Base-by-base conservation (phyloP, 805 yeast species). In the Saccharomyces jurei region DNA sequence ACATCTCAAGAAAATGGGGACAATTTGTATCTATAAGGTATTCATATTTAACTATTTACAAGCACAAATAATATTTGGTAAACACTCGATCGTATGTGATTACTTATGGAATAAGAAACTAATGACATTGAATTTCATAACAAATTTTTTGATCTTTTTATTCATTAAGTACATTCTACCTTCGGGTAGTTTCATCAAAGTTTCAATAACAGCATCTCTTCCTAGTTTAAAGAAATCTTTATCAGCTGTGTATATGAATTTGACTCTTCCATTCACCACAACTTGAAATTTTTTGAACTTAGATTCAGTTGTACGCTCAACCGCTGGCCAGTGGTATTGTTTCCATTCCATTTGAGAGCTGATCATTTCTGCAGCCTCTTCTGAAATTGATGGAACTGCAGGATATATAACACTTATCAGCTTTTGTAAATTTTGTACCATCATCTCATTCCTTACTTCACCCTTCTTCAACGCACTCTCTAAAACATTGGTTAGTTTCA, bases 301-400 rank as follows among this genome's bases (percentile, higher is more conserved):
- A 0, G 82, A 71, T 41, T 71, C 77, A 28, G 63, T 64, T 2
- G 67, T 54, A 1, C 69, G 67, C 56, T 76, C 77, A 0, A 69
- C 52, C 6, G 63, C 63, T 0, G 98, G 98, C 87, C 91, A 92
- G n/a, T 65, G 68, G 55, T 82, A 74, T 4, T 53, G 67, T 50
- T 54, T 54, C 65, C 62, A 66, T 5, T 52, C 41, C 55, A 57
- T 44, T 4, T 46, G 60, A 41, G 5, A 55, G 28, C 50, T 58
- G 2, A 83, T 62, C 2, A 65, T 59, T 56, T 85, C 89, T 83
- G 92, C 84, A 26, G 87, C 77, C 68, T 92, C 98, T 62, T 92
- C 98, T 0, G 89, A 81, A 6, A 82, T 77, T 5, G 85, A 79
- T 0, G 99, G 98, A 0, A 87, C 79, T 0, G 91, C 86, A 0